phyloP scores from a whole-genome alignment of 2,329 filamentous ascomycete genomes.

The Botrytis byssoidea region DNA sequence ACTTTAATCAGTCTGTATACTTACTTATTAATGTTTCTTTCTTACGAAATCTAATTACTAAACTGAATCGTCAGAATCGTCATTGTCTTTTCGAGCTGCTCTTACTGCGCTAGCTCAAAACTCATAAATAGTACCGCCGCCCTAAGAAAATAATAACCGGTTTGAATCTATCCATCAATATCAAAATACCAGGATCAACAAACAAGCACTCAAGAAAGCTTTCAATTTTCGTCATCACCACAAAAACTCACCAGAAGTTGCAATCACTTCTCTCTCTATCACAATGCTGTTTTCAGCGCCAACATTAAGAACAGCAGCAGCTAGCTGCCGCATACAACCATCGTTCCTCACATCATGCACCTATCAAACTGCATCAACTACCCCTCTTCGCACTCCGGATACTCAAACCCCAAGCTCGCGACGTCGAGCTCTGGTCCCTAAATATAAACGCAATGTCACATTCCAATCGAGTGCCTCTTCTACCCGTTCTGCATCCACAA shows the following conservation, averaged over 20 bases:
- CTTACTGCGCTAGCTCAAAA: background rate
- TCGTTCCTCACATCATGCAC: conserved; percentile 33
- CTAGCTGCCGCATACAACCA: conserved; percentile 37
- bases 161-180: background rate
- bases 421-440: conserved; percentile 32
- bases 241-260: conserved; percentile 2
- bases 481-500: conserved; percentile 28
- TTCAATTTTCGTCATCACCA: conserved; percentile 18
- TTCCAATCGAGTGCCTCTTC: conserved; percentile 27
- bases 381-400: conserved; percentile 25
- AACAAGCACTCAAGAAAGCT: conserved; percentile 1
- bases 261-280: conserved; percentile 6
- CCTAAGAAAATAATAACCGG: conserved; percentile 1
- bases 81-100: background rate
- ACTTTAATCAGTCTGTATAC: background rate
- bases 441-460: conserved; percentile 35
- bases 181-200: conserved; percentile 11
- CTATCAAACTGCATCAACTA: conserved; percentile 30
- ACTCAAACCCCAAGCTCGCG: conserved; percentile 12
- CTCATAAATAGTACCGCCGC: background rate
- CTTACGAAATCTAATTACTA: background rate
- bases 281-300: conserved; percentile 37
- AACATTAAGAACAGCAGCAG: conserved; percentile 36
- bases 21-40: background rate
- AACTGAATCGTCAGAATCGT: background rate